A percentile compares a stretch with the other conserved stretches of the same genome.
phyloP scores from a whole-genome alignment of 306 rosid species.

The Quercus cerris region DNA sequence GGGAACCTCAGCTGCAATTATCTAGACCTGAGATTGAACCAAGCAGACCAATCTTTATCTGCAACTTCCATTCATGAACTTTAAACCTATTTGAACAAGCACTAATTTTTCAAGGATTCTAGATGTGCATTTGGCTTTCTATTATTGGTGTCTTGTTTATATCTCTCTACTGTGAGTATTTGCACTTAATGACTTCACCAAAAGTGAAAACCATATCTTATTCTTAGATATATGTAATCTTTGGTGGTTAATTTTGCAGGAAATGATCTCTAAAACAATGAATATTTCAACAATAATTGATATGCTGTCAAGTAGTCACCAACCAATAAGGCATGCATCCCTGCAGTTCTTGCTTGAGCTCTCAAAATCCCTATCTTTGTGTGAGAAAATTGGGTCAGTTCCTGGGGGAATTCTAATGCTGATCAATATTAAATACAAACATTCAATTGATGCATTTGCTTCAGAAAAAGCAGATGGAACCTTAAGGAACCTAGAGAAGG shows the following conservation, averaged over 20 bases:
- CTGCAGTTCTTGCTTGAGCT: constrained; percentile 38
- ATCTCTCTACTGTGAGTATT: background rate
- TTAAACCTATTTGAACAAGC: background rate
- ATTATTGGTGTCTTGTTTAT: background rate
- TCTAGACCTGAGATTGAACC: too few relatives aligned
- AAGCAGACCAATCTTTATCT: background rate
- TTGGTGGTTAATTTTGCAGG: constrained; percentile 31
- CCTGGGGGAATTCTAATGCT: constrained; percentile 35
- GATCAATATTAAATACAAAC: constrained; percentile 30
- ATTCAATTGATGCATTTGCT: constrained; percentile 30
- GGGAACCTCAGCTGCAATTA: too few relatives aligned
- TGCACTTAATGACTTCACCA: too few relatives aligned
- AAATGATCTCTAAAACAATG: constrained; percentile 17
- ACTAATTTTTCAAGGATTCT: background rate
- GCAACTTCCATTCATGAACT: background rate
- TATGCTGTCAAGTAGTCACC: constrained; percentile 36
- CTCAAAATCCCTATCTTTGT: constrained; percentile 30
- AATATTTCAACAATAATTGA: constrained; percentile 19
- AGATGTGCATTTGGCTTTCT: background rate
- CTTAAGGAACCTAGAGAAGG: constrained; percentile 39
- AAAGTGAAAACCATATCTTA: background rate
- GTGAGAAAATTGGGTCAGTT: constrained; percentile 41
- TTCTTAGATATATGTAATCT: background rate
- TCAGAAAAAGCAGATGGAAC: constrained; percentile 37
- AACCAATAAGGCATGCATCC: constrained; percentile 28